Evolutionary conservation across 805 yeast genomes (phyloP).

Genomic region (Wickerhamiella vanderwaltii): DNA sequence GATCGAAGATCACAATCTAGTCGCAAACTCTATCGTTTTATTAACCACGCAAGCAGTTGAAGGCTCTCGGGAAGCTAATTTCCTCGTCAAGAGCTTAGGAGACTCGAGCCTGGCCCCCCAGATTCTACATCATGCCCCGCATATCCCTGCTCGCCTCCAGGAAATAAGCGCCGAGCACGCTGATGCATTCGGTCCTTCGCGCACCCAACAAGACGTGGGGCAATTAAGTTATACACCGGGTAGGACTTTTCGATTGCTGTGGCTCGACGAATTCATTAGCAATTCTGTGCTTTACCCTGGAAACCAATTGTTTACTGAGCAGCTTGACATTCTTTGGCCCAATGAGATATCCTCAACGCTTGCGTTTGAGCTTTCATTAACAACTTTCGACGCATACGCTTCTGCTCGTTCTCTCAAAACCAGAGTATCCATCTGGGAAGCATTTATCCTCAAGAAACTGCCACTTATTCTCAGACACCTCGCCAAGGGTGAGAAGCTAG

Average conservation of each 20-base stretch:
- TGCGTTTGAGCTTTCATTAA: slow-evolving; percentile 32
- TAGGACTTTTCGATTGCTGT: slow-evolving; percentile 16
- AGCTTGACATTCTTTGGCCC: slow-evolving; percentile 22
- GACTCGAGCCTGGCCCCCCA: not conserved
- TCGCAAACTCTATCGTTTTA: not conserved
- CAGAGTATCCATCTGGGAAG: slow-evolving; percentile 33
- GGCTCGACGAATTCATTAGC: slow-evolving; percentile 21
- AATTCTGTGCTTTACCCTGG: slow-evolving; percentile 12
- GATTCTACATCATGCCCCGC: not conserved
- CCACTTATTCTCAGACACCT: slow-evolving; percentile 34
- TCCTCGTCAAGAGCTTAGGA: slow-evolving; percentile 6
- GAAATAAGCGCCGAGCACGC: not conserved
- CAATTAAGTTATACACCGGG: slow-evolving; percentile 11
- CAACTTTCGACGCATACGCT: slow-evolving; percentile 36
- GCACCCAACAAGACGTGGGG: not conserved
- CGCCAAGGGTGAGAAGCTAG: slow-evolving; percentile 27
- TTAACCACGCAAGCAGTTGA: slow-evolving; percentile 15
- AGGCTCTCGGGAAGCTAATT: slow-evolving; percentile 16
- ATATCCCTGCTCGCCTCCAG: not conserved
- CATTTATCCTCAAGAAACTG: slow-evolving; percentile 35
- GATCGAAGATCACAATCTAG: not conserved
- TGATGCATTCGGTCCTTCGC: slow-evolving; percentile 2
- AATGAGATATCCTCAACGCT: slow-evolving; percentile 20
- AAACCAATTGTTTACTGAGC: slow-evolving; percentile 10
- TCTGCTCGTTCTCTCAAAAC: slow-evolving; percentile 27